Base-by-base conservation (phyloP, 148 eudicot species). In the Vaccinium myrtillus region DNA sequence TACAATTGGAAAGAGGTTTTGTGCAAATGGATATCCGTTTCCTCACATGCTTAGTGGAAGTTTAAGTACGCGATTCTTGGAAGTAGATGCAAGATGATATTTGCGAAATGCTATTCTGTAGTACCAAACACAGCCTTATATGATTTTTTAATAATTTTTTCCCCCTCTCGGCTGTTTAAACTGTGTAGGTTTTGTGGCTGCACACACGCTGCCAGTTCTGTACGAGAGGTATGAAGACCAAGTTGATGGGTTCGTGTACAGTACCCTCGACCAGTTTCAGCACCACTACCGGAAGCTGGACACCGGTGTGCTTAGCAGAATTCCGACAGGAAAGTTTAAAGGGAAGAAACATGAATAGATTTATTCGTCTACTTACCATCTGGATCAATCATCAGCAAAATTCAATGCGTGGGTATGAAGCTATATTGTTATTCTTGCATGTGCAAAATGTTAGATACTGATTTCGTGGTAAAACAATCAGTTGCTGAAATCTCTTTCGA, bases 221-320 rank as follows among this genome's bases (percentile, higher is more conserved):
- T 94, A 96, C 27, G 99, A 96, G 83, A 91, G 59, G 85, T 88
- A 94, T 80, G 97, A 94, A 30, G 91, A 92, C 84, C 86, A 92
- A 82, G 84, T 96, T 36, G 99, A 96, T 75, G 83, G 86, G 75
- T 91, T 93, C 78, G 91, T 89, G 6, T 85, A 89, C 81, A 91
- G 90, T 77, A 32, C 84, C 49, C 85, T 91, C 1, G 87, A 84
- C 19, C 86, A 90, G 86, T 50, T 92, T 87, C 93, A 93, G 78
- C 91, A 88, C 86, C 89, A 91, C 82, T 96, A 94, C 86, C 89
- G 78, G 46, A 91, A 90, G 83, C 83, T 95, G 32, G 98, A 93
- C 82, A 16, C 86, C 54, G 79, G 93, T 71, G 82, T 92, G 63
- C 92, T 95, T 67, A 87, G 93, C 81, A 90, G 82, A 77, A 85